Evolutionary conservation across 306 rosid genomes (phyloP), one percentile per base, ranked within the genome.

Genomic region (Prunus mira): DNA sequence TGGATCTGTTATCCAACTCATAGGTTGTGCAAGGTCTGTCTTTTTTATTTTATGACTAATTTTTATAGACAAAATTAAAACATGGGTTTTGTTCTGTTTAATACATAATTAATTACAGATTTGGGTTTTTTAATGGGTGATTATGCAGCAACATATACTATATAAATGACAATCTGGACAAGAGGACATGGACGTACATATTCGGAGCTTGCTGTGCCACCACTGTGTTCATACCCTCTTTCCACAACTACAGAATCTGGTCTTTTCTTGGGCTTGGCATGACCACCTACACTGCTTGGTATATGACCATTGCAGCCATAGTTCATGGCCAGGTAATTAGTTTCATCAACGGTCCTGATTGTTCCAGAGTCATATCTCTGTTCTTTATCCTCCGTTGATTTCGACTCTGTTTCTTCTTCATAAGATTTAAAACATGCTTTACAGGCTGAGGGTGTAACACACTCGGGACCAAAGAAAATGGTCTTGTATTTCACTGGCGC

Each of bases 281-380:
- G 98, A 94, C 98, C 69, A 90, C 98, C 0, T 94, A 91, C 86
- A 87, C 97, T 67, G 98, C 98, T 73, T 94, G 98, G 98, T 94
- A 94, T 65, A 4, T 94, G 88, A 89, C 98, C 83, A 86, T 94
- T 82, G 98, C 91, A 6, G 79, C 98, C 46, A 27, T 92, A 28
- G 72, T 84, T 70, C 88, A 94, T 54, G 97, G 98, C 85, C 96
- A 94, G 93, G 98, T 94, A 71, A 52, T 57, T 25, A 61, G 25
- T 27, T 63, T 22, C n/a, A 9, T 22, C 57, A 62, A 63, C 61
- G 69, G 43, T 24, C 11, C 49, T 63, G 57, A 74, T 78, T 38
- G 47, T 52, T 64, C 19, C 52, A 24, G 1, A 17, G 38, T 18
- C 12, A 19, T 60, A 2, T 20, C 50, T 41, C 24, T 13, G 24